A percentile compares a stretch with the other conserved stretches of the same genome.
phyloP scores from a whole-genome alignment of 148 eudicot species.

The Rhododendron molle region DNA sequence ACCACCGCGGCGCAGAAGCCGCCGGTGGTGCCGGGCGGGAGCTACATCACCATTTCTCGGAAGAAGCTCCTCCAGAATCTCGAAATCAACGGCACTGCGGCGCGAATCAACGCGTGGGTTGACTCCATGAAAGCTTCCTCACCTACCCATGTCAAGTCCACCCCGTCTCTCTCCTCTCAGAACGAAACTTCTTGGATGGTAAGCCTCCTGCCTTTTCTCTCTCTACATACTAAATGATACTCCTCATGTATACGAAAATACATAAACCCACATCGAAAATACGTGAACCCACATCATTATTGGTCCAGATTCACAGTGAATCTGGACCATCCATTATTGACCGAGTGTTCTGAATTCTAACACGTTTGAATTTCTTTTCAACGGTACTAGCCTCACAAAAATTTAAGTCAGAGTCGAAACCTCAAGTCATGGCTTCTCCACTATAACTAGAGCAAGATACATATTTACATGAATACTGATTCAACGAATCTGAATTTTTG shows the following conservation, averaged over 20 bases:
- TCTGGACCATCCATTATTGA: too few species aligned
- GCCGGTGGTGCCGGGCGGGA: background rate
- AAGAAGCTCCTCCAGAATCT: background rate
- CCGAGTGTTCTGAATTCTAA: too few species aligned
- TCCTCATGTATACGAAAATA: background rate
- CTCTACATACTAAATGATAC: too few species aligned
- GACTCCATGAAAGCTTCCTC: background rate
- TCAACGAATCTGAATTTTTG: background rate
- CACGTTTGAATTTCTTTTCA: too few species aligned
- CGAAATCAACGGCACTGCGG: background rate
- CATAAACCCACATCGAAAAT: background rate
- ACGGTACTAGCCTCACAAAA: too few species aligned
- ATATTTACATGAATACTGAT: background rate
- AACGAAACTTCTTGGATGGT: slow-evolving; percentile 44
- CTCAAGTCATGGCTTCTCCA: too few species aligned
- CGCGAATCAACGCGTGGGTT: slow-evolving; percentile 3
- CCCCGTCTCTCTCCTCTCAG: slow-evolving; percentile 18
- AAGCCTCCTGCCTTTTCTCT: too few species aligned
- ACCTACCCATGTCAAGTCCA: slow-evolving; percentile 31
- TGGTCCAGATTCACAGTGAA: too few species aligned
- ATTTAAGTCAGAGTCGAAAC: too few species aligned
- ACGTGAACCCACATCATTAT: background rate
- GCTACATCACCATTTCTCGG: background rate
- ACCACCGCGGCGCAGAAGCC: slow-evolving; percentile 40
- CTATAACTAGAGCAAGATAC: too few species aligned